Evolutionary conservation across 169 alveolate genomes (phyloP), one percentile per base, ranked within the genome.

Genomic region (Plasmodium ovale): DNA sequence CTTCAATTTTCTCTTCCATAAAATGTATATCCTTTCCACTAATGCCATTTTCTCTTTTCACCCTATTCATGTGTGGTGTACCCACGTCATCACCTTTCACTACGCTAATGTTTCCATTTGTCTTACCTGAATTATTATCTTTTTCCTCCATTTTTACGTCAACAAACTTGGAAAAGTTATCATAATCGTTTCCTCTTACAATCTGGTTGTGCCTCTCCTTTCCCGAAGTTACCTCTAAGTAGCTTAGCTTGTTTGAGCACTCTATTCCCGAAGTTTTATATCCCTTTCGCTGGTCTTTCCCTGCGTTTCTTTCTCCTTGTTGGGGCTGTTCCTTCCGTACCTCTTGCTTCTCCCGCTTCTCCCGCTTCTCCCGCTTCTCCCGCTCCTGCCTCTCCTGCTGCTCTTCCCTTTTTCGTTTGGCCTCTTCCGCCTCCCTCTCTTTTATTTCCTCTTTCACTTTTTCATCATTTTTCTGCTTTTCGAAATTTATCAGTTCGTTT

Each of bases 401-500:
- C n/a, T n/a, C 60, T 33, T 72, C 16, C 16, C 12, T 47, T 5
- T 47, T 21, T 14, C 10, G n/a, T 2, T 4, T n/a, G 23, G 1
- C 16, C 56, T 47, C 16, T 47, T 47, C 23, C 16, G 12, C 42
- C 21, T 27, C 25, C 14, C 56, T 29, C n/a, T 19, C 16, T 7
- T 67, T 14, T 29, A 39, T 4, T 27, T 67, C 23, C 16, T 29
- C 35, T 37, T 67, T 16, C 3, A n/a, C 35, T 31, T 25, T 31
- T 5, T 54, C 29, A 14, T 67, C 56, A n/a, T 12, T 58, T 25
- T 72, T 53, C 29, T 14, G 27, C 39, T 31, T 72, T 53, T 72
- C 87, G 14, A 21, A 54, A 31, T 72, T 51, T 72, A 72, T 59
- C 29, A 72, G 44, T 23, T 72, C 19, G 12, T 72, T 29, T 33